Evolutionary conservation across 73 alveolate genomes (phyloP), one percentile per base, ranked within the genome.

Genomic region (Paramecium biaurelia): DNA sequence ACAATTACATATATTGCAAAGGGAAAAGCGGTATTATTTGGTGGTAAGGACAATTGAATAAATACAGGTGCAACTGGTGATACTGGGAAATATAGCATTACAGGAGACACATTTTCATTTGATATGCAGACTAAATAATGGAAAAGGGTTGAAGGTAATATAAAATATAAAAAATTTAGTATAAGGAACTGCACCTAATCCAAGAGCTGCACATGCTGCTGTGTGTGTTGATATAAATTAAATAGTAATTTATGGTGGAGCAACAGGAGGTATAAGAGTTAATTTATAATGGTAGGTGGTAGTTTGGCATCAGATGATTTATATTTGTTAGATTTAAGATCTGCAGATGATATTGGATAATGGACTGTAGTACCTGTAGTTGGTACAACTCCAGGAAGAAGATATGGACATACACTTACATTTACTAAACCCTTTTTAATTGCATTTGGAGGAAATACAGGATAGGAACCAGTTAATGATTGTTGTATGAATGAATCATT

Each of bases 151-250:
- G 96, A 96, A 93, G 97, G 99, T 96, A n/a, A 96, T 70, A 2
- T 57, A 23, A 23, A 53, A n/a, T 14, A 10, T 35, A 41, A 43
- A 37, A 38, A 72, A 21, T 43, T 26, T 21, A 95, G 98, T 96
- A 0, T 94, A 94, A 37, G 99, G 99, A 28, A 94, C 95, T 14
- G 94, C 98, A 21, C 99, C 99, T 12, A 92, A 96, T n/a, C 99
- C 99, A 34, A 95, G 99, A 95, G 99, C 99, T 47, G 99, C 99
- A 5, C 99, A 97, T 92, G 95, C 99, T 15, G 93, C 99, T 49
- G 95, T 98, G 26, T 94, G 95, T 85, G 99, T 97, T 1, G 98
- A 96, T 70, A 95, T 93, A 85, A 95, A 93, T 92, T 97, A 97
- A 94, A 92, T 97, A 92, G 98, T 97, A 11, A 97, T 97, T 47